Evolutionary conservation across 2,329 filamentous ascomycete genomes (phyloP), one percentile per base, ranked within the genome.

Genomic region (Xylariaceae sp.): DNA sequence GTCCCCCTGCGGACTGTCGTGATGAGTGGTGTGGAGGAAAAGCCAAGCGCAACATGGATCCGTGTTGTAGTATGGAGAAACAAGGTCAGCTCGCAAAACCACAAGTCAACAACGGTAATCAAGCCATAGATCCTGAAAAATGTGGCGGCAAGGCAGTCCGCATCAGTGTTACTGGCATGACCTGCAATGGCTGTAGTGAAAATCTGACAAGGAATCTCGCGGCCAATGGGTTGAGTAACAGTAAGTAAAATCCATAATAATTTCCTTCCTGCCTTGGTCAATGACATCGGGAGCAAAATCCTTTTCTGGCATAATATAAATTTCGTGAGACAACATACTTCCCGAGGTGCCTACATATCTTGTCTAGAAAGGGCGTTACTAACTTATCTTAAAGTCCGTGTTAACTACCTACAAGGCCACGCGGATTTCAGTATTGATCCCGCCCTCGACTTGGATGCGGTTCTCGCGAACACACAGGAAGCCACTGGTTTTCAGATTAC

Each of bases 151-250:
- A 37, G 36, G 17, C 21, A 28, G 23, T 56, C n/a, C 56, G 56
- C 16, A 44, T 59, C 12, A 29, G 52, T 26, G 56, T 59, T 44
- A 52, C 46, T 39, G 56, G 56, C 3, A 59, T 59, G 56, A 59
- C 56, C 16, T 59, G 56, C 37, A 59, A 59, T 56, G 56, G 56
- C 17, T 59, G 56, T 19, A 56, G 56, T n/a, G 56, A 59, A 6
- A 56, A 56, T 11, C 29, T 59, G 24, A 11, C 46, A 33, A 33
- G 56, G n/a, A 59, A 48, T n/a, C 56, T 59, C 23, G 41, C 40
- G 11, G 47, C 56, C 17, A 55, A 59, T 26, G 52, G 56, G 3
- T 51, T 11, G 12, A 40, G 43, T 39, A 52, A 59, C 16, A 56
- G 52, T 59, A 21, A 59, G 56, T 59, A 28, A 21, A 26, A 41